Evolutionary conservation across 2,329 filamentous ascomycete genomes (phyloP), one percentile per base, ranked within the genome.

Genomic region (Ophiostoma sp.): DNA sequence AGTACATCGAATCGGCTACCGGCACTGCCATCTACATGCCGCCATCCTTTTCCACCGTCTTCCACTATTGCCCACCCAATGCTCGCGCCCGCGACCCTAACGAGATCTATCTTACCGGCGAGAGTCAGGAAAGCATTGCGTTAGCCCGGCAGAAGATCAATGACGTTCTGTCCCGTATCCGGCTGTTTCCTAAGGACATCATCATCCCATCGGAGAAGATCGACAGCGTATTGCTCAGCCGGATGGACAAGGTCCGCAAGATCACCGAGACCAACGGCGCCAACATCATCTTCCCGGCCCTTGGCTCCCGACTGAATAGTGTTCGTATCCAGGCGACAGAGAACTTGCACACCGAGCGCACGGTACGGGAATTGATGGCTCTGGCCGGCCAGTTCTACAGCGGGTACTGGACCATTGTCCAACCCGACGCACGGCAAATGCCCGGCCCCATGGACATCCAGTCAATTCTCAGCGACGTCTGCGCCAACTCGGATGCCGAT

Each of bases 11-110:
- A 79, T 96, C 95, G 14, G 88, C 90, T 41, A 98, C 95, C 14
- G 92, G 93, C 74, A 98, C 95, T 8, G 94, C 95, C 72, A 98
- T 99, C 74, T 99, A 99, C 80, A 98, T 99, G 76, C 95, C 95
- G 41, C 93, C 93, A 7, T 90, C 94, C 0, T 98, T 98, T 76
- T 93, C 94, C 14, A 88, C 90, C 69, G 89, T 97, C 72, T 97
- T 95, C 76, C 90, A 92, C 70, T 99, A 97, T 77, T 91, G 89
- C 67, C 93, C 94, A 1, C 87, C 87, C 7, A 92, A 91, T 72
- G 93, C 93, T 27, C 87, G 87, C 68, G 87, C 91, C 69, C 88
- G 95, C 73, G 91, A 93, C 66, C 90, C 94, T 45, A 89, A 93
- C 75, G 91, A 97, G 75, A 92, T 99, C 70, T 96, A 95, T 78